Percentiles rank a stretch among this genome's conserved stretches.
Evolutionary conservation across 108 stramenopile species (phyloP).

Genomic region (Epithemia pelagica): DNA sequence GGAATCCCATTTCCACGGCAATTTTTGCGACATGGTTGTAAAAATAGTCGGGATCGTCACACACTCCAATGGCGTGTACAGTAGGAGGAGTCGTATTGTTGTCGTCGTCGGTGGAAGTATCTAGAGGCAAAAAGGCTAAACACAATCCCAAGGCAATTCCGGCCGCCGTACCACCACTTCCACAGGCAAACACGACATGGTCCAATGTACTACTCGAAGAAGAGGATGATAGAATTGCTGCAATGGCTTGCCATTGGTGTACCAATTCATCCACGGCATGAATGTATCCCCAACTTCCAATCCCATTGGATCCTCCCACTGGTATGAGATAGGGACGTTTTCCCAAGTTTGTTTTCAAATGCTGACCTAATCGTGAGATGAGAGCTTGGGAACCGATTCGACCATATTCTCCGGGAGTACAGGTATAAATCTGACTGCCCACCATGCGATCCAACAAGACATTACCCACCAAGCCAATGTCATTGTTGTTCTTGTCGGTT

Average conservation of each 20-base stretch:
- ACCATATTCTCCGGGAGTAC: slow-evolving; percentile 84
- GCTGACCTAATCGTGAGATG: slow-evolving; percentile 39
- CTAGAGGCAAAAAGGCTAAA: slow-evolving; percentile 32
- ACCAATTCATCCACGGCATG: slow-evolving; percentile 69
- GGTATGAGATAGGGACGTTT: slow-evolving; percentile 65
- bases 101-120: too few relatives aligned
- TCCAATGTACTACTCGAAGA: slow-evolving; percentile 32
- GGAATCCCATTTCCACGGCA: slow-evolving; percentile 70
- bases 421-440: slow-evolving; percentile 67
- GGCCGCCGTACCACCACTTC: slow-evolving; percentile 82
- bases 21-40: slow-evolving; percentile 54
- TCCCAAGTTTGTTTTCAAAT: slow-evolving; percentile 22
- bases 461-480: slow-evolving; percentile 62
- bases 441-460: slow-evolving; percentile 78
- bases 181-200: slow-evolving; percentile 88
- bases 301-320: slow-evolving; percentile 81
- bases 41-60: slow-evolving; percentile 87
- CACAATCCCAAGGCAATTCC: slow-evolving; percentile 72
- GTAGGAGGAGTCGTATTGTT: slow-evolving; percentile 19
- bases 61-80: slow-evolving; percentile 83
- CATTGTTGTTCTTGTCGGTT: slow-evolving; percentile 2
- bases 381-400: slow-evolving; percentile 56
- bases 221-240: slow-evolving; percentile 8
- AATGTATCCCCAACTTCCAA: slow-evolving; percentile 87
- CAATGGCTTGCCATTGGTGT: slow-evolving; percentile 20